Conservation (phyloP, 2,329 filamentous ascomycete genomes). For the Leptographium wingfieldii region DNA sequence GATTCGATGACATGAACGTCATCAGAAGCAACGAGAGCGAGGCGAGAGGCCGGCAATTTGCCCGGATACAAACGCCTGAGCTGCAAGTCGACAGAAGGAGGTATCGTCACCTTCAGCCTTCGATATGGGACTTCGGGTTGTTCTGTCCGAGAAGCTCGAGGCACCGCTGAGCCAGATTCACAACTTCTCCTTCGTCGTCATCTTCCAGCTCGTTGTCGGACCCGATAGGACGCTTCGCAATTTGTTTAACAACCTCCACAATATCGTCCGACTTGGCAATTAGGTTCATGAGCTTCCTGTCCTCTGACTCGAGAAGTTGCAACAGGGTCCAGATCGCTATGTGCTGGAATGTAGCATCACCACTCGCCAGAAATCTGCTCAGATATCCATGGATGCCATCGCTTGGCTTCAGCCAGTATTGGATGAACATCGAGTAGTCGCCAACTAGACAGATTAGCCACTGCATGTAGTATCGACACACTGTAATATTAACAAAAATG, state of each 20-base stretch:
- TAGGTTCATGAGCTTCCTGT: slow-evolving; percentile 73
- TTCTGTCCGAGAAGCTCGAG: slow-evolving; percentile 72
- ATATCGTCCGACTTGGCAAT: slow-evolving; percentile 88
- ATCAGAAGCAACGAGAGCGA: neutral
- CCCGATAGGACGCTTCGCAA: slow-evolving; percentile 80
- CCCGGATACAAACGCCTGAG: neutral
- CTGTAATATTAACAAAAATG: neutral
- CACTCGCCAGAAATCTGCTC: slow-evolving; percentile 81
- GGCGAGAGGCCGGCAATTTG: too few relatives aligned
- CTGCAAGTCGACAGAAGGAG: slow-evolving; percentile 13
- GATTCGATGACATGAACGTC: neutral
- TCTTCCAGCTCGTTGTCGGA: slow-evolving; percentile 77
- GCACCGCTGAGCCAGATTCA: slow-evolving; percentile 80
- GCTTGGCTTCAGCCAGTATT: slow-evolving; percentile 84
- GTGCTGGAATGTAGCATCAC: slow-evolving; percentile 95
- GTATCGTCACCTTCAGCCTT: slow-evolving; percentile 42
- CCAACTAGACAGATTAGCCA: slow-evolving; percentile 49
- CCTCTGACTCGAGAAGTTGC: slow-evolving; percentile 89
- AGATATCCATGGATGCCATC: slow-evolving; percentile 95
- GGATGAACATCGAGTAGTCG: slow-evolving; percentile 91
- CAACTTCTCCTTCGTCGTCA: slow-evolving; percentile 85
- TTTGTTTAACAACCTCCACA: slow-evolving; percentile 80
- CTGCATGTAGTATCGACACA: neutral
- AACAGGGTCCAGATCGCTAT: slow-evolving; percentile 98
- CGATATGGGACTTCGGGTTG: slow-evolving; percentile 67